These are phyloP conservation scores for Suillus bovinus DNA, from an alignment of 768 basidiomycete genomes.

Conservation along the genomic window DNA sequence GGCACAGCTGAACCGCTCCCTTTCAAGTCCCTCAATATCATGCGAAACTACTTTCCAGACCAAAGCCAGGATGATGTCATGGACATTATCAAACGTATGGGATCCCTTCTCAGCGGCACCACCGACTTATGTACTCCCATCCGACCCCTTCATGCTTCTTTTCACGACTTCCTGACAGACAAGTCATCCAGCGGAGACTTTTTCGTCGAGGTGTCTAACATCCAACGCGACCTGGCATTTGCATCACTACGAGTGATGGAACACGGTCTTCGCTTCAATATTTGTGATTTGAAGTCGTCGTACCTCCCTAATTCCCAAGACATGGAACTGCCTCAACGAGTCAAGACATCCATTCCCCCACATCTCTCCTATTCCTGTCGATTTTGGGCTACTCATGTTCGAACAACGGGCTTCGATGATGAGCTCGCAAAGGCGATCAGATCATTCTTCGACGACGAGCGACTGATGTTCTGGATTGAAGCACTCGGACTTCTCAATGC, in stretches of 20 bases:
- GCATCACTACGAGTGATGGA: constrained; percentile 24
- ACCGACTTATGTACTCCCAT: neutral
- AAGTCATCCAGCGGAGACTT: constrained; percentile 15
- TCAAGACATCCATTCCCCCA: neutral
- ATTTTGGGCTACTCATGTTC: neutral
- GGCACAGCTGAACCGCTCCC: neutral
- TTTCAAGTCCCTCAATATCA: neutral
- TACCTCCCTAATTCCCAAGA: constrained; percentile 25
- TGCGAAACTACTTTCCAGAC: neutral
- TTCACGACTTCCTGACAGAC: constrained; percentile 17
- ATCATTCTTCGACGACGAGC: neutral
- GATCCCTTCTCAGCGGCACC: constrained; percentile 9
- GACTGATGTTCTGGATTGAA: neutral
- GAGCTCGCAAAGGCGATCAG: neutral
- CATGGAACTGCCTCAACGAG: neutral
- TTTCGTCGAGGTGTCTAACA: too few species aligned
- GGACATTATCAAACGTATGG: constrained; percentile 2
- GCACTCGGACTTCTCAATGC: neutral
- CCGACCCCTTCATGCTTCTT: neutral
- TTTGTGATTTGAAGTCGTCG: constrained; percentile 33
- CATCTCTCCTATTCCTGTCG: too few species aligned
- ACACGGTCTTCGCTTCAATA: constrained; percentile 34
- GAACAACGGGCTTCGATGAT: neutral
- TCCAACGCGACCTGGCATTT: constrained; percentile 4
- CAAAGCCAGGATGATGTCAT: too few species aligned